These are phyloP conservation scores for Beta vulgaris DNA, from an alignment of 148 eudicot species.

Conservation along the genomic window DNA sequence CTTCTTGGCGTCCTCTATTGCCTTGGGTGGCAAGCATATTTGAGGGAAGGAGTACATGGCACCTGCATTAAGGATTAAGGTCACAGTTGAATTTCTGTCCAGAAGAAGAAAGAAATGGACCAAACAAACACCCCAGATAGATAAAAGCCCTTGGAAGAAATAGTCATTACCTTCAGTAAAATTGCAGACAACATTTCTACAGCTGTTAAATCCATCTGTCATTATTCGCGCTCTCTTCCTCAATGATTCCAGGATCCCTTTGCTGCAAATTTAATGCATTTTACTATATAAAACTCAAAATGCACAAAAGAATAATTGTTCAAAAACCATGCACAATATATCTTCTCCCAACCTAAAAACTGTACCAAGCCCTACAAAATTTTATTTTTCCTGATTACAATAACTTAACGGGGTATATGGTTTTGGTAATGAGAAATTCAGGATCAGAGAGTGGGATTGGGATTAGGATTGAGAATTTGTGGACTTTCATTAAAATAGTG, in stretches of 20 bases:
- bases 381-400: neutral
- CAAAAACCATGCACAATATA: neutral
- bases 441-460: too few species aligned
- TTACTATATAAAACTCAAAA: neutral
- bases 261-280: slow-evolving; percentile 48
- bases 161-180: slow-evolving; percentile 77
- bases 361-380: neutral
- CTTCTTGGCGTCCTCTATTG: slow-evolving; percentile 67
- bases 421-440: too few species aligned
- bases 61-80: slow-evolving; percentile 46
- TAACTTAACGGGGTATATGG: too few species aligned
- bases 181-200: slow-evolving; percentile 93
- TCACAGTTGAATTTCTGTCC: neutral
- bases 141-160: neutral
- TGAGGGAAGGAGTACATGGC: slow-evolving; percentile 99
- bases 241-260: slow-evolving; percentile 84
- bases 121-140: neutral
- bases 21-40: slow-evolving; percentile 81
- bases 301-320: neutral
- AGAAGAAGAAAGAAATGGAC: neutral
- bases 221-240: slow-evolving; percentile 87
- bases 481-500: too few species aligned
- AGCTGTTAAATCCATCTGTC: slow-evolving; percentile 99
- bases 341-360: neutral
- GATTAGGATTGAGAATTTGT: too few species aligned